Base-by-base conservation (phyloP, 1,284 basidiomycete genomes). In the Microbotryomycetes sp. region DNA sequence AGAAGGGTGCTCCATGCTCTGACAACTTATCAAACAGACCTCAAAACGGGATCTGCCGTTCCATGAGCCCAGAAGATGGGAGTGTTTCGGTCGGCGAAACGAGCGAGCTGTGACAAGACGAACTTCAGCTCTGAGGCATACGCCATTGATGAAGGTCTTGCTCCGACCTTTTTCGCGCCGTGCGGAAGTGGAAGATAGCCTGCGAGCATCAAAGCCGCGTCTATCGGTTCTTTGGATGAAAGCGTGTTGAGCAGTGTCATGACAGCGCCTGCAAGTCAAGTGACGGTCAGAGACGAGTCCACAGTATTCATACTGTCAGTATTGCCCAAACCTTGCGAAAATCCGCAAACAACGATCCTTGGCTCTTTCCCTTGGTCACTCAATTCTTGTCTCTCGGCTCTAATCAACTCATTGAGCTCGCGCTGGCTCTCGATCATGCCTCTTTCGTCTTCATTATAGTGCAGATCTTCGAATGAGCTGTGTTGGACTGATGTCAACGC, bases 51-150 rank as follows among this genome's bases (percentile, higher is more conserved):
- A 27, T 65, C 64, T n/a, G 45, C 47, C 3, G 23, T 24, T 4
- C 64, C 64, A 50, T 65, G 64, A 7, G 48, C 27, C 65, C 65
- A 67, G 16, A 64, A 52, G 16, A 67, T 45, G 3, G 65, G 65
- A 4, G 57, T 60, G 23, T 56, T 28, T 15, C 45, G 52, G 15
- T 45, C 24, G 1, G 45, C 29, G 5, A 51, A 28, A 0, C 52
- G 28, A 18, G 28, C 49, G 46, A 64, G 31, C 62, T 64, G 46
- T 4, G 9, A 11, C 11, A 41, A 41, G 3, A 16, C 3, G 24
- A 24, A 7, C 30, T 11, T 6, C 23, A 27, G 31, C 3, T 1
- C 26, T 24, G 3, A 16, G 11, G 23, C 13, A 27, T n/a, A 52
- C 13, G 9, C 9, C 29, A 5, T 16, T 6, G 3, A 0, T 52